A percentile compares a stretch with the other conserved stretches of the same genome.
Evolutionary conservation across 371 early-diverging fungal species (phyloP).

Genomic region (Mucor lusitanicus): DNA sequence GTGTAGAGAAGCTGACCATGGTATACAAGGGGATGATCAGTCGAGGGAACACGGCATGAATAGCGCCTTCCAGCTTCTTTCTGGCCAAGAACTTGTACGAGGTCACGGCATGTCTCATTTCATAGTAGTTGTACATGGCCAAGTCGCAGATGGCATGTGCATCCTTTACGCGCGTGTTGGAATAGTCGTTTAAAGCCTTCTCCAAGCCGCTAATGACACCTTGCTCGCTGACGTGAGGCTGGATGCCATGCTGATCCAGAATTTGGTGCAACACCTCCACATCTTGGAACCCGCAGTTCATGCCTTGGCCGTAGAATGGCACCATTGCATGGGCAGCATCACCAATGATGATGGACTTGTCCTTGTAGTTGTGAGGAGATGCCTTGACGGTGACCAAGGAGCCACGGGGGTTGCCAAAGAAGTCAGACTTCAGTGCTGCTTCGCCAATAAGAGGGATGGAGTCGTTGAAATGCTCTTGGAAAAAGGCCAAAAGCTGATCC

Average conservation of each 20-base stretch:
- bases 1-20: constrained; percentile 92
- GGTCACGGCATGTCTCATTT: constrained; percentile 91
- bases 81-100: constrained; percentile 70
- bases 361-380: constrained; percentile 82
- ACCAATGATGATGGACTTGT: constrained; percentile 82
- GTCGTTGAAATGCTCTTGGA: constrained; percentile 82
- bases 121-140: constrained; percentile 92
- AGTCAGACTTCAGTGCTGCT: constrained; percentile 68
- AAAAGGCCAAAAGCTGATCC: constrained; percentile 72
- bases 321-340: constrained; percentile 99
- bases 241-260: constrained; percentile 57
- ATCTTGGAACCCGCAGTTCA: constrained; percentile 99
- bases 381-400: constrained; percentile 85
- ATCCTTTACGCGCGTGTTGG: constrained; percentile 72
- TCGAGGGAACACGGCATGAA: constrained; percentile 76
- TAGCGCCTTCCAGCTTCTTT: constrained; percentile 74
- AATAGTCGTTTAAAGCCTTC: constrained; percentile 75
- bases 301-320: constrained; percentile 96
- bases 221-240: constrained; percentile 16
- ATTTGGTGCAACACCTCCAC: constrained; percentile 75
- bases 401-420: constrained; percentile 85
- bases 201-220: constrained; percentile 35
- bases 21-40: constrained; percentile 89
- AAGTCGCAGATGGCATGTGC: constrained; percentile 93
- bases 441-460: constrained; percentile 81